Percentiles rank a stretch among this genome's conserved stretches.
phyloP scores from a whole-genome alignment of 2,329 filamentous ascomycete genomes.

The Aspergillus brasiliensis region DNA sequence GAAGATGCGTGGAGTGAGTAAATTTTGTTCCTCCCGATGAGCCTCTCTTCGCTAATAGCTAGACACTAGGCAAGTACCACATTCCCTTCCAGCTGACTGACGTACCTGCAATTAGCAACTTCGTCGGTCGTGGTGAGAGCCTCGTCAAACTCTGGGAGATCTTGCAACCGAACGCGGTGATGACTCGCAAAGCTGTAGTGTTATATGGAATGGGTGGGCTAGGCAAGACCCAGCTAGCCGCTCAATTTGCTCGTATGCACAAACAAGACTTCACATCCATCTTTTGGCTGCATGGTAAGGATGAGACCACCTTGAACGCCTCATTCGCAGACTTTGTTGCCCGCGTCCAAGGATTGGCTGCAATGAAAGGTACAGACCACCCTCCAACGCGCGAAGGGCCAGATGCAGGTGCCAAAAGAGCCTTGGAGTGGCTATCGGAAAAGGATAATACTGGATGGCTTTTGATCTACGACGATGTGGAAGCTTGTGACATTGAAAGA shows the following conservation, averaged over 20 bases:
- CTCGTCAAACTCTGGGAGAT: not conserved
- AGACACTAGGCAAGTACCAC: not conserved
- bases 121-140: not conserved
- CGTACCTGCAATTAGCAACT: not conserved
- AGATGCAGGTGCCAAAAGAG: not conserved
- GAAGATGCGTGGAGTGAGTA: too few species aligned
- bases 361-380: too few species aligned
- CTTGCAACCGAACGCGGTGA: not conserved
- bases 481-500: too few species aligned
- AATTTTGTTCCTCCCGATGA: too few species aligned
- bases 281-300: conserved; percentile 1
- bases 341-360: not conserved
- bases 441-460: too few species aligned
- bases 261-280: not conserved
- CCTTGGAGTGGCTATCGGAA: not conserved
- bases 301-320: not conserved
- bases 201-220: conserved; percentile 1
- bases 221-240: conserved; percentile 6
- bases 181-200: not conserved
- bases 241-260: not conserved
- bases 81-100: not conserved
- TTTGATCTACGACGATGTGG: too few species aligned
- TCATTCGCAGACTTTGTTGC: not conserved
- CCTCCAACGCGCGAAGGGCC: not conserved
- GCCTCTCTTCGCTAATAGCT: not conserved